Percentiles rank a stretch among this genome's conserved stretches.
phyloP scores from a whole-genome alignment of 1,139 yeast genomes.

The Pichia sp. region DNA sequence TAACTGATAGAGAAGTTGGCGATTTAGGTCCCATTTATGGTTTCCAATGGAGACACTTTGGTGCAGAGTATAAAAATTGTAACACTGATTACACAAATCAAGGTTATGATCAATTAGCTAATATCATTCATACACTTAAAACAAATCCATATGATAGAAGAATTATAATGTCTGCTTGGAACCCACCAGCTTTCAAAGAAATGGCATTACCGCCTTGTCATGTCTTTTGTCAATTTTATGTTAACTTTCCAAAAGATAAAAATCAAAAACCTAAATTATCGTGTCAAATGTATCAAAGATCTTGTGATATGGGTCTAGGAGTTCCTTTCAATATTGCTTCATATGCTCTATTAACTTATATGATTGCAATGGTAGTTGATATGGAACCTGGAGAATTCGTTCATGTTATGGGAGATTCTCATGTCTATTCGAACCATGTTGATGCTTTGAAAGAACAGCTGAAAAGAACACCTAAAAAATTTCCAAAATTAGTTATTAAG shows the following conservation, averaged over 20 bases:
- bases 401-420: conserved; percentile 96
- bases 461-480: conserved; percentile 62
- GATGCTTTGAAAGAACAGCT: conserved; percentile 83
- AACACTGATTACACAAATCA: conserved; percentile 80
- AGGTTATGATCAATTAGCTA: conserved; percentile 85
- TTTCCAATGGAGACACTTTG: conserved; percentile 98
- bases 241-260: conserved; percentile 55
- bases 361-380: conserved; percentile 92
- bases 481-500: conserved; percentile 71
- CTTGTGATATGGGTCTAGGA: conserved; percentile 99
- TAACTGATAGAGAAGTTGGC: conserved; percentile 76
- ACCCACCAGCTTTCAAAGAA: conserved; percentile 84
- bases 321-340: conserved; percentile 98
- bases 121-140: conserved; percentile 71
- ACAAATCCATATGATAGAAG: conserved; percentile 91
- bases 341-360: conserved; percentile 81
- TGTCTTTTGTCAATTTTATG: conserved; percentile 92
- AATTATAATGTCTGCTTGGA: conserved; percentile 95
- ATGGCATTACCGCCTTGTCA: conserved; percentile 99
- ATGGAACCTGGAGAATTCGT: conserved; percentile 94
- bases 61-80: conserved; percentile 82
- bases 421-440: conserved; percentile 85
- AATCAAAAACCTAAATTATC: conserved; percentile 59
- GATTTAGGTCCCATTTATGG: conserved; percentile 98
- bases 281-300: conserved; percentile 87